Percentiles rank a stretch among this genome's conserved stretches.
Evolutionary conservation across 2,329 filamentous ascomycete species (phyloP).

Genomic region (Pseudocercospora eumusae): DNA sequence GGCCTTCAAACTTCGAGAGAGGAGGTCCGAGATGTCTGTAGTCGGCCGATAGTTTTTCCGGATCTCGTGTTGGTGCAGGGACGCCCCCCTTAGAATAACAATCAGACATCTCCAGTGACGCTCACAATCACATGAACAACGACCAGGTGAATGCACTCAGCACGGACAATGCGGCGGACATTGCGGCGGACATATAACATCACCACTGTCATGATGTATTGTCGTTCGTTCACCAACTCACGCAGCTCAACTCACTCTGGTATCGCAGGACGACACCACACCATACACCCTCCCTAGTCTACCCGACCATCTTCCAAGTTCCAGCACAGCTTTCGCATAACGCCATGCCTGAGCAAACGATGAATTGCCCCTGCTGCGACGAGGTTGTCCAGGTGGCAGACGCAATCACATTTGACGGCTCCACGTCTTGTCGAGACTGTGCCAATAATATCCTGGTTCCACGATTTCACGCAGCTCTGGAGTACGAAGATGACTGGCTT

Average conservation of each 20-base stretch:
- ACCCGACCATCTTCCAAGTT: too few relatives aligned
- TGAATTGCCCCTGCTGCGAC: neutral
- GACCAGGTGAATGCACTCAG: too few relatives aligned
- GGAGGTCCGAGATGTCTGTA: conserved; percentile 12
- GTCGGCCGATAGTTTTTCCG: conserved; percentile 18
- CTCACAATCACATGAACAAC: too few relatives aligned
- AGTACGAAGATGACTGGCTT: neutral
- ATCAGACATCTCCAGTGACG: too few relatives aligned
- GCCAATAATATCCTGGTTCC: neutral
- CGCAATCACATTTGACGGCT: neutral
- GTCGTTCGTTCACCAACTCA: neutral
- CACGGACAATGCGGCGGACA: too few relatives aligned
- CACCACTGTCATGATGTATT: neutral
- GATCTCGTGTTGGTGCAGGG: too few relatives aligned
- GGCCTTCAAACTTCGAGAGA: conserved; percentile 12
- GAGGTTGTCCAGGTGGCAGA: neutral
- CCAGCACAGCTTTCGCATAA: too few relatives aligned
- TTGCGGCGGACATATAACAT: too few relatives aligned
- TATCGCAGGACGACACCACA: neutral
- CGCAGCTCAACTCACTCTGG: neutral
- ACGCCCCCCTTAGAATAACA: too few relatives aligned
- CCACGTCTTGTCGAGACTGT: neutral
- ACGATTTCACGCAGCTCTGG: neutral
- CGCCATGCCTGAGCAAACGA: neutral
- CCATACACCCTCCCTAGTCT: too few relatives aligned